Evolutionary conservation across 1,284 basidiomycete genomes (phyloP).

Genomic region (Puccinia novopanici): DNA sequence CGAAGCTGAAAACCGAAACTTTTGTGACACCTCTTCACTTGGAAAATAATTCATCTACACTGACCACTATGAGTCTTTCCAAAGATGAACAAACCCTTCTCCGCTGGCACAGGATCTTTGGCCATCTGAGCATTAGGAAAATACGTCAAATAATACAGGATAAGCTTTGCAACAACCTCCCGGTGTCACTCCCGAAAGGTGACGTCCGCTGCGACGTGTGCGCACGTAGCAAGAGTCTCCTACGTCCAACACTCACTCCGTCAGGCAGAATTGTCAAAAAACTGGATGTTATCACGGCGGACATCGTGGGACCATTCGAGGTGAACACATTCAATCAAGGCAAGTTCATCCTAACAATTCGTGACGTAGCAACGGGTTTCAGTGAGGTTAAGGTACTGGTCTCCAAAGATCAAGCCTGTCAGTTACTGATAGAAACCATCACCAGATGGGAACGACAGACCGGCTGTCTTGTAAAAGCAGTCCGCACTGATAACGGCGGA

Average conservation of each 20-base stretch:
- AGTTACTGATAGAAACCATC: not conserved
- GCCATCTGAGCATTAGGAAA: not conserved
- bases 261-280: not conserved
- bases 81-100: not conserved
- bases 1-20: not conserved
- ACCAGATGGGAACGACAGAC: not conserved
- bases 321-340: not conserved
- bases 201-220: not conserved
- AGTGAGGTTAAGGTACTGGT: not conserved
- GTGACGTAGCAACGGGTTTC: not conserved
- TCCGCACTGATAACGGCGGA: no score
- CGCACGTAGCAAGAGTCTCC: not conserved
- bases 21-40: not conserved
- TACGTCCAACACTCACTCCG: not conserved
- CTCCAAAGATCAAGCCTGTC: not conserved
- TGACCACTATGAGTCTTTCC: not conserved
- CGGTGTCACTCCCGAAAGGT: not conserved
- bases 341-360: not conserved
- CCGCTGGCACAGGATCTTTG: not conserved
- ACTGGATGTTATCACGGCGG: not conserved
- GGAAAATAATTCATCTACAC: no score
- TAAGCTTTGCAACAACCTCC: not conserved
- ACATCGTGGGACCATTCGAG: not conserved
- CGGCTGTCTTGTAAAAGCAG: no score
- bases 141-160: not conserved